Evolutionary conservation across 2,329 filamentous ascomycete genomes (phyloP), one percentile per base, ranked within the genome.

Genomic region (Paraphoma chrysanthemicola): DNA sequence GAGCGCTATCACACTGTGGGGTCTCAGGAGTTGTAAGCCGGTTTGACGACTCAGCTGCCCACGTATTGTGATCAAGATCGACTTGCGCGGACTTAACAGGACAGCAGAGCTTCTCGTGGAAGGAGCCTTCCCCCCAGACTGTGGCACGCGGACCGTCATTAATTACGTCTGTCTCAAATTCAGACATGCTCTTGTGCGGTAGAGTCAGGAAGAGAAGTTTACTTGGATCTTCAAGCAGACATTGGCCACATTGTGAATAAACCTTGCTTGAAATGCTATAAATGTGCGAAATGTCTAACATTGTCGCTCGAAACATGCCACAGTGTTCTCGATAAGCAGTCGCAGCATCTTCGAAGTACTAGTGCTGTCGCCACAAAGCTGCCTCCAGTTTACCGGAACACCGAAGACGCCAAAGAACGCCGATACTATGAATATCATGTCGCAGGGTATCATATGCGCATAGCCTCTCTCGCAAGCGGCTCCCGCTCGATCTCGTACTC

Each of bases 401-500:
- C 44, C 28, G 31, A 5, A 46, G 29, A 10, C 44, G n/a, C 12
- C 44, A 29, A 14, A 39, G 41, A 65, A 67, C 57, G 62, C 63
- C 65, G 18, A 56, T 58, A 60, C 56, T 54, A 17, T 53, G 14
- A 39, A 56, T 49, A 44, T 53, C 49, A 43, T 44, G 57, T 41
- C 56, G 36, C 16, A 53, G 63, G 64, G 62, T 67, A 71, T 73
- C 57, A 76, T 50, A 70, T 63, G 52, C 64, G 66, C 54, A 76
- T 56, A 53, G 65, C 60, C 53, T 78, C 67, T 58, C 74, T 66
- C 29, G 72, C 62, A 63, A 81, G 80, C 44, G 81, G 82, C 68
- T 86, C 86, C 52, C 82, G 82, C 77, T 92, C 90, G 56, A 89
- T 86, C 78, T 93, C 90, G 74, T 91, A 90, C 79, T 94, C 90